Base-by-base conservation (phyloP, 805 yeast species). In the Wickerhamiella azyma region DNA sequence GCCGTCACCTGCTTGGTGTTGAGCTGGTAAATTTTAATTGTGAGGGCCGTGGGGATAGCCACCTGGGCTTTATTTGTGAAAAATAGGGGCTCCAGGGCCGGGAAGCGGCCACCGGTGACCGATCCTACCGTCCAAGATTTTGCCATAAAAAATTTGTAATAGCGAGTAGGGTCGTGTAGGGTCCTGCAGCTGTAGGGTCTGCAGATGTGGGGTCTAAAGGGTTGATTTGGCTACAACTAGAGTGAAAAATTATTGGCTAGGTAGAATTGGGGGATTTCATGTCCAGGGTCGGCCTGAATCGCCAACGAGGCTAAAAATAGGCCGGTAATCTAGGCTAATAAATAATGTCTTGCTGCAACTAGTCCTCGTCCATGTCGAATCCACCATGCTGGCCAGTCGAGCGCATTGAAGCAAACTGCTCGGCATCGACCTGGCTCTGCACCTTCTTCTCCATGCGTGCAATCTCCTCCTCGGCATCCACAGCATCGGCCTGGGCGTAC, bases 361-460 rank as follows among this genome's bases (percentile, higher is more conserved):
- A 80, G 32, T 74, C 82, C 19, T 75, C 81, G 35, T 79, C 82
- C 48, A 81, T 59, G 21, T 73, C 76, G 35, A 67, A 49, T 6
- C 69, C 73, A 50, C 80, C 66, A 61, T 79, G 80, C 56, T 89
- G 79, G 45, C 92, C 89, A 7, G 77, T 67, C 51, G 77, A 67
- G 55, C 81, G 75, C 53, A 67, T 58, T n/a, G 77, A 64, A 8
- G 84, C 81, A 2, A 88, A 82, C 56, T 81, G 65, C 56, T 83
- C 80, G 50, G 81, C 76, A 5, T 77, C 81, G 13, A 79, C 85
- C 67, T 89, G 97, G 55, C 73, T 77, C 60, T 72, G 73, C 30
- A 85, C 94, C 68, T 82, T 86, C 54, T 71, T 73, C 10, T 94
- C 88, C 95, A 92, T 83, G 61, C 79, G 77, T 33, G 79, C 86